Conservation (phyloP, 805 yeast genomes). For the Saccharomycopsis microspora region DNA sequence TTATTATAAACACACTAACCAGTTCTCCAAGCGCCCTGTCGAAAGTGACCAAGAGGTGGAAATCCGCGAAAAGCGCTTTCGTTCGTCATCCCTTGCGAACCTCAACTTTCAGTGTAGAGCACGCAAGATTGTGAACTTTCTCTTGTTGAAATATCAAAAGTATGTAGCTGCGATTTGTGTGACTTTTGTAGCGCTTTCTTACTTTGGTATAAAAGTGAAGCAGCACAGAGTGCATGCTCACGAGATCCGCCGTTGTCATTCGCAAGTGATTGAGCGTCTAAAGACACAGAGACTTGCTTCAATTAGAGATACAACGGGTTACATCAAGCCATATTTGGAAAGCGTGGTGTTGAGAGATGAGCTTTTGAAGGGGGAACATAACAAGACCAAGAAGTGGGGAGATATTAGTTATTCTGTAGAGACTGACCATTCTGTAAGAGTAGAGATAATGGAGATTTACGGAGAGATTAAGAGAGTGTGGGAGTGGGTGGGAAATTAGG, state of each 20-base stretch:
- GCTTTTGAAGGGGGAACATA: constrained; percentile 32
- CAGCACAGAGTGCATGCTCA: no score
- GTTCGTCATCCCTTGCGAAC: constrained; percentile 62
- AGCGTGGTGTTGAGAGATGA: constrained; percentile 65
- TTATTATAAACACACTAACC: constrained; percentile 5
- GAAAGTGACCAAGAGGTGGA: constrained; percentile 6
- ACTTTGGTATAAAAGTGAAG: no score
- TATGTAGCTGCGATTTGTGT: constrained; percentile 11
- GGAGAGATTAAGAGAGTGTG: constrained; percentile 85
- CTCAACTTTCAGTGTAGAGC: constrained; percentile 45
- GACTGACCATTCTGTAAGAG: constrained; percentile 51
- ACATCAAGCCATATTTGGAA: constrained; percentile 41
- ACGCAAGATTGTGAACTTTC: constrained; percentile 37
- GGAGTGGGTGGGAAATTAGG: constrained; percentile 60
- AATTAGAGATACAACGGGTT: constrained; percentile 23
- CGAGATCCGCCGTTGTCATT: neutral
- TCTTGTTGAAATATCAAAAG: constrained; percentile 21
- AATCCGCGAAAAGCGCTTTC: constrained; percentile 38
- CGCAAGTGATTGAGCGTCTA: neutral
- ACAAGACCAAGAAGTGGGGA: constrained; percentile 46
- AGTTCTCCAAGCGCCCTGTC: neutral
- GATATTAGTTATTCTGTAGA: constrained; percentile 46
- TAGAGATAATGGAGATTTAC: constrained; percentile 55
- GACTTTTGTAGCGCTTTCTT: neutral
- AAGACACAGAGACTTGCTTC: constrained; percentile 22